Evolutionary conservation across 768 basidiomycete species (phyloP), one percentile per base, ranked within the genome.

Genomic region (Lactifluus hygrophoroides): DNA sequence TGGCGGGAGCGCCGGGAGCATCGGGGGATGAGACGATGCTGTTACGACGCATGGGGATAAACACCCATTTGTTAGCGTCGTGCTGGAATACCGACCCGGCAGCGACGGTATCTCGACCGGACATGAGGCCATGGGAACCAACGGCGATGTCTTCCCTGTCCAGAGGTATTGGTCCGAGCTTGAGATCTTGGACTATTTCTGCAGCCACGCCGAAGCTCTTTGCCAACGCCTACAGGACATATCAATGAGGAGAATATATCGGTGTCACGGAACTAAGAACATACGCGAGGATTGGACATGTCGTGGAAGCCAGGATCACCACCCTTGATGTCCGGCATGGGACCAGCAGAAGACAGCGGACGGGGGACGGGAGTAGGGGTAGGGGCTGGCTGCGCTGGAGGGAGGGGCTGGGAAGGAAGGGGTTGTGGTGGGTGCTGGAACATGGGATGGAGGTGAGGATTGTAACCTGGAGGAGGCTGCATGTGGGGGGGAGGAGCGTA

Each of bases 231-330:
- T 84, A 63, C 47, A 58, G 40, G 57, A 53, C 16, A 56, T 51
- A 25, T 55, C 30, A 44, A 45, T 65, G 14, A 70, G n/a, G n/a
- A n/a, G n/a, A n/a, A 51, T 35, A 50, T 23, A 52, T 28, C 27
- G 14, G 2, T 30, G 9, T 8, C 11, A 32, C 11, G 6, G 28
- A 25, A 14, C 5, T 5, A 27, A 44, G 7, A 46, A 67, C 71
- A 46, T 64, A 81, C 82, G 63, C 80, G 81, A 7, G 85, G 79
- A 67, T 79, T 83, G 50, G 88, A 86, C 77, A 91, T 80, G 70
- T 93, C 88, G 63, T 88, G 84, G 6, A 83, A 80, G 59, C 86
- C 80, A 3, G 90, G 90, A 67, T 92, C 90, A 63, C 84, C 81
- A 50, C 88, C 89, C 67, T 83, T 87, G 65, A 83, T 79, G 55